phyloP scores from a whole-genome alignment of 306 rosid species.

The Lagenaria siceraria region DNA sequence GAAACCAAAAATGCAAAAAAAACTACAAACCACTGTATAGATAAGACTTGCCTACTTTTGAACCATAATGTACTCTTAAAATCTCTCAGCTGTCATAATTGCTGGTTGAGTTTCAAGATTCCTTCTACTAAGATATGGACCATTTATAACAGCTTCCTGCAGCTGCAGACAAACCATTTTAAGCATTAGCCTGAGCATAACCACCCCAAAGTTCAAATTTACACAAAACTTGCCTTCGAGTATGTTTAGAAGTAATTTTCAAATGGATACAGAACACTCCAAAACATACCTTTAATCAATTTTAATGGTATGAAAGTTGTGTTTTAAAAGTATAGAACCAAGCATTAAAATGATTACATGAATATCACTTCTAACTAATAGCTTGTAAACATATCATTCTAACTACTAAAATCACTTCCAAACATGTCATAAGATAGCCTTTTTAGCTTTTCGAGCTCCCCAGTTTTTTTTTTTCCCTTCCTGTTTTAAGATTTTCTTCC shows the following conservation, averaged over 20 bases:
- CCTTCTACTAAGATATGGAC: conserved; percentile 58
- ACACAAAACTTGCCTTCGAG: not conserved
- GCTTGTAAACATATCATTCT: no score
- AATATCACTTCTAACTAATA: no score
- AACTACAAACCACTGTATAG: not conserved
- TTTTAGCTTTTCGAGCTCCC: not conserved
- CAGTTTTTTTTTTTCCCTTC: not conserved
- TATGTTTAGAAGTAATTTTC: no score
- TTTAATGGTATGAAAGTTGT: no score
- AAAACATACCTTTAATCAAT: no score
- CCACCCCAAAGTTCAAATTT: not conserved
- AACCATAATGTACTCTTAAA: conserved; percentile 13
- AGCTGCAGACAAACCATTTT: conserved; percentile 34
- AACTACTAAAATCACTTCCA: no score
- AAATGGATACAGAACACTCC: no score
- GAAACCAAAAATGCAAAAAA: no score
- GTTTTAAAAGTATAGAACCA: no score
- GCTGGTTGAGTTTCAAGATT: conserved; percentile 54
- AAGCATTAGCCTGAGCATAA: not conserved
- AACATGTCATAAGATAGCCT: not conserved
- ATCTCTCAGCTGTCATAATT: conserved; percentile 78
- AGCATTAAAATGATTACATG: not conserved
- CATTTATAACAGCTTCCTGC: conserved; percentile 54
- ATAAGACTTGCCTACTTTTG: not conserved
- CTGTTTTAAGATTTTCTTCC: not conserved